Percentiles rank a stretch among this genome's conserved stretches.
Evolutionary conservation across 345 rosid species (phyloP).

Genomic region (Aquilaria sinensis): DNA sequence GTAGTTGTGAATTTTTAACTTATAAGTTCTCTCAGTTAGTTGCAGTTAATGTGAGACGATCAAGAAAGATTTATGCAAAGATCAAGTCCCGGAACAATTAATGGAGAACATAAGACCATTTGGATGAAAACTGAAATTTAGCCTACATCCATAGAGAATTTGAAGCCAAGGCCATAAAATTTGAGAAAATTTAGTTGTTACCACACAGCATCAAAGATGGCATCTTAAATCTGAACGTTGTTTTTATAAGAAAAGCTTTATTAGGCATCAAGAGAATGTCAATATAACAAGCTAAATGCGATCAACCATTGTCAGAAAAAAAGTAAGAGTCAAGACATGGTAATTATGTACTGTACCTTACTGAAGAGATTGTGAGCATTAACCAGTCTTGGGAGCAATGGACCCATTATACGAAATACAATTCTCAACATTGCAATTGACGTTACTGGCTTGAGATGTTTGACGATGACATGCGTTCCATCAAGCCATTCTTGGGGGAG

Average conservation of each 20-base stretch:
- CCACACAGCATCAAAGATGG: too few species aligned
- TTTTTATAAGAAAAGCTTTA: too few species aligned
- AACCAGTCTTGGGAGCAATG: constrained; percentile 90
- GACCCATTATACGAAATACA: constrained; percentile 91
- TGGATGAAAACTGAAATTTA: background rate
- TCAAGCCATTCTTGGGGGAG: constrained; percentile 99
- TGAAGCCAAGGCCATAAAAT: too few species aligned
- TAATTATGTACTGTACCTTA: constrained; percentile 49
- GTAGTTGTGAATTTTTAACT: background rate
- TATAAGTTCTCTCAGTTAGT: background rate
- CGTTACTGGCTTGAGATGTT: constrained; percentile 81
- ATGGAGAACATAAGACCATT: background rate
- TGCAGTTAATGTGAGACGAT: background rate
- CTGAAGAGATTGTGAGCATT: constrained; percentile 84
- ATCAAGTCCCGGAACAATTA: background rate
- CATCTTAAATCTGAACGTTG: too few species aligned
- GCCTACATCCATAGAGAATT: background rate
- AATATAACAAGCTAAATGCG: too few species aligned
- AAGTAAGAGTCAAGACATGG: too few species aligned
- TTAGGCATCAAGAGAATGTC: too few species aligned
- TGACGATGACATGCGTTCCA: constrained; percentile 68
- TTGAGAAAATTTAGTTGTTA: too few species aligned
- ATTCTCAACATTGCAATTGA: constrained; percentile 95
- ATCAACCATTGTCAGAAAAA: too few species aligned
- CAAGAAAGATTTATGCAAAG: background rate